Base-by-base conservation (phyloP, 1,139 yeast genomes). In the Protomyces pachydermus region DNA sequence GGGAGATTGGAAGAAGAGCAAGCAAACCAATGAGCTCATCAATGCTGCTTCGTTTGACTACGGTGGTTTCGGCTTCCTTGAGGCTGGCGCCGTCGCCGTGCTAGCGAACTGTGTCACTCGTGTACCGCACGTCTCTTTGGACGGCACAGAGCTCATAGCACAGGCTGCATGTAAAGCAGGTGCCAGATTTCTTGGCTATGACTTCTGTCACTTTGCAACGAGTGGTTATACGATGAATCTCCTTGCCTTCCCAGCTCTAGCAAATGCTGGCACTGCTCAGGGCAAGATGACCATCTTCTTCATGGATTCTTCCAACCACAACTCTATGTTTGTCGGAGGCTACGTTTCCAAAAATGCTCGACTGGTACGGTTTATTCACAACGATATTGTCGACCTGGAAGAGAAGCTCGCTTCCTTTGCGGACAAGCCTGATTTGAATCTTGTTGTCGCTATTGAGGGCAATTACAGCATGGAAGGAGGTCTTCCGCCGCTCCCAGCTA, bases 381-480 rank as follows among this genome's bases (percentile, higher is more conserved):
- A 58, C 39, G 46, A 58, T 25, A 28, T 58, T 8, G 52, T n/a
- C 20, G 62, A 58, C 56, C 42, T 58, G 6, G 62, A 51, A 18
- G 34, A n/a, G n/a, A 58, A 58, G 46, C 53, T 58, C 37, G 37
- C 34, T 12, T 48, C 35, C 9, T 16, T 38, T 28, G 18, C 23
- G 14, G 51, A 20, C 28, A n/a, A 28, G 25, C 25, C 56, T 3
- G 42, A 52, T 10, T 38, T 42, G n/a, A 55, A 93, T 76, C 91
- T 93, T 68, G 76, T 93, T 69, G 83, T 93, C 70, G 95, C 95
- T 65, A 95, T 91, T 56, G 98, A 93, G 79, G 98, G 98, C 60
- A 81, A 93, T 69, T 93, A 88, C 74, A 89, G 97, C 23, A 93
- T 93, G 98, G 98, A 93, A 77, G 98, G 98, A 71, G 91, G 95